A percentile compares a stretch with the other conserved stretches of the same genome.
phyloP scores from a whole-genome alignment of 1,139 yeast species.

The Debaryomyces sp. region DNA sequence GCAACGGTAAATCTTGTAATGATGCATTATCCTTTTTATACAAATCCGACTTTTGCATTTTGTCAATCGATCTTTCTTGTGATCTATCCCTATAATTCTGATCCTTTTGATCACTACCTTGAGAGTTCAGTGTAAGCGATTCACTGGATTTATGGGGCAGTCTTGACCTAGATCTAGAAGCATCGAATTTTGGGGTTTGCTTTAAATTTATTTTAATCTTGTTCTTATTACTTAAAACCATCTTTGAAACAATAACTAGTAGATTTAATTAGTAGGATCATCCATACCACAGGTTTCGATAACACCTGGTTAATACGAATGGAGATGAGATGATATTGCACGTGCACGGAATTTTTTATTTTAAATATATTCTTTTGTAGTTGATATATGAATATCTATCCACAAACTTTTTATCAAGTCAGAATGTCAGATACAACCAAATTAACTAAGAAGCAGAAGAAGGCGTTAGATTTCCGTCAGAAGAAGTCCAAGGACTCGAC shows the following conservation, averaged over 20 bases:
- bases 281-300: background rate
- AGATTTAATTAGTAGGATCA: background rate
- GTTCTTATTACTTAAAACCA: background rate
- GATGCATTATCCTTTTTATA: constrained; percentile 19
- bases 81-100: constrained; percentile 14
- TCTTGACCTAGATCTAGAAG: constrained; percentile 24
- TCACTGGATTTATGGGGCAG: constrained; percentile 20
- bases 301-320: background rate
- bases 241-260: background rate
- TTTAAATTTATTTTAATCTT: constrained; percentile 7
- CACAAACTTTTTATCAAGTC: too few relatives aligned
- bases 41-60: constrained; percentile 18
- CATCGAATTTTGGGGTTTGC: background rate
- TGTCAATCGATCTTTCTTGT: constrained; percentile 14
- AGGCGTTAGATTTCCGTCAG: constrained; percentile 71
- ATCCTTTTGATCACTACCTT: background rate
- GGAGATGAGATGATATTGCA: constrained; percentile 4
- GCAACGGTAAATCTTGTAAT: constrained; percentile 19
- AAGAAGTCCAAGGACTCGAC: constrained; percentile 36
- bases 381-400: background rate
- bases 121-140: background rate
- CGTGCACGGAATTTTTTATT: constrained; percentile 1
- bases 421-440: constrained; percentile 15
- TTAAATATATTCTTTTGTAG: background rate
- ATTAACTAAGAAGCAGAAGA: constrained; percentile 76